A percentile compares a stretch with the other conserved stretches of the same genome.
Conservation (phyloP, 495 filamentous ascomycete species). For the Aspergillus hancockii region DNA sequence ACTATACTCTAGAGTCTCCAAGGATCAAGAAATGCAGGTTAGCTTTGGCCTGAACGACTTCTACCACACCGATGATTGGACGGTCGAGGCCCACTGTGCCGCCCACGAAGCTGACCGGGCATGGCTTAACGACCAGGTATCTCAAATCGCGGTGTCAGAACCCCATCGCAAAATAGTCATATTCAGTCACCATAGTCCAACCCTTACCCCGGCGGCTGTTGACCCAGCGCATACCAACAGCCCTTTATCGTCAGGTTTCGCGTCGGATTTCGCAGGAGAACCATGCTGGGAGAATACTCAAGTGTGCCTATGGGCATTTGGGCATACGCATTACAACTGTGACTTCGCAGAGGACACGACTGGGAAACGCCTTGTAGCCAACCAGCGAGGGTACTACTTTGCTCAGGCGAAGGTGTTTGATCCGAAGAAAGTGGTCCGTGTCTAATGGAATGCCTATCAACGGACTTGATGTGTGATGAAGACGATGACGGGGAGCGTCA, state of each 20-base stretch:
- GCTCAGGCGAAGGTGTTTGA: slow-evolving; percentile 33
- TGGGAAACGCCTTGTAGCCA: slow-evolving; percentile 35
- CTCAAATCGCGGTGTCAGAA: slow-evolving; percentile 31
- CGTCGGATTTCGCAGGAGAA: slow-evolving; percentile 47
- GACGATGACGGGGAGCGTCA: too few relatives aligned
- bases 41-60: slow-evolving; percentile 50
- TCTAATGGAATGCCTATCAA: slow-evolving; percentile 2
- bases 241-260: slow-evolving; percentile 41
- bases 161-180: slow-evolving; percentile 44
- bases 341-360: slow-evolving; percentile 35
- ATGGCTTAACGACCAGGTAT: slow-evolving; percentile 54
- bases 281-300: slow-evolving; percentile 43
- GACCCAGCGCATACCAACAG: slow-evolving; percentile 46
- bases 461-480: not conserved
- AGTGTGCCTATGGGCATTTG: slow-evolving; percentile 58
- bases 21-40: slow-evolving; percentile 24
- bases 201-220: slow-evolving; percentile 30
- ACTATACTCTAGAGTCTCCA: slow-evolving; percentile 25
- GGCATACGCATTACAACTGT: slow-evolving; percentile 58
- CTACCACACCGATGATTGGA: slow-evolving; percentile 48
- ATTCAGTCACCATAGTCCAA: slow-evolving; percentile 56
- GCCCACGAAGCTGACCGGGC: slow-evolving; percentile 43
- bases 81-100: slow-evolving; percentile 40
- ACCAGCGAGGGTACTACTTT: slow-evolving; percentile 43
- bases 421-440: slow-evolving; percentile 21